Evolutionary conservation across 2,329 filamentous ascomycete genomes (phyloP), one percentile per base, ranked within the genome.

Genomic region (Rhynchosporium graminicola): DNA sequence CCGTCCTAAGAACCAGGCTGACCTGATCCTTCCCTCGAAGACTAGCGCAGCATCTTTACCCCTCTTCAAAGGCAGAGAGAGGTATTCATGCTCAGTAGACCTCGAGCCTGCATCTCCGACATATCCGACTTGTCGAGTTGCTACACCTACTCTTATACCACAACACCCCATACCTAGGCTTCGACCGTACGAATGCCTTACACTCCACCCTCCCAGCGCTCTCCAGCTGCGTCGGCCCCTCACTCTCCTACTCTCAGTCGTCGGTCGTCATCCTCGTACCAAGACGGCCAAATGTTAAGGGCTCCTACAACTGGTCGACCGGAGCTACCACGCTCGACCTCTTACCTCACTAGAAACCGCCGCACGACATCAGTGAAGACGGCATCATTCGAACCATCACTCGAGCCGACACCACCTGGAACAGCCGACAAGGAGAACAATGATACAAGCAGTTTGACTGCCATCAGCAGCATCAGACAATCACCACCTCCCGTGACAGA

Each of bases 401-500:
- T 67, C 46, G 72, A 71, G 55, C 67, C 67, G 29, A 65, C 69
- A 38, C 69, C 64, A 45, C 69, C 70, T 7, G 65, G 67, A 12
- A 73, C 69, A 8, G 68, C 72, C 43, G 67, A 73, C 31, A 60
- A 62, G 13, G 70, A 74, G 52, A 66, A 67, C 50, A 61, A 71
- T 64, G 66, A 67, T 57, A 67, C 43, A 13, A 74, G 76, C 15
- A 69, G 65, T 46, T 47, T 73, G 63, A 69, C 60, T 36, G 56
- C 79, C 60, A 82, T 80, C 73, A 80, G 80, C 75, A 91, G 86
- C 77, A 79, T 96, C 65, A 86, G 91, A 70, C 90, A 93, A 75
- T 96, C 92, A 54, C 91, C 92, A 15, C 88, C 91, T n/a, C 91
- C 92, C 20, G 77, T 92, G 66, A 91, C 87, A 66, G 87, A 91